These are phyloP conservation scores for Echinosophora koreensis DNA, from an alignment of 306 rosid species.

Conservation along the genomic window DNA sequence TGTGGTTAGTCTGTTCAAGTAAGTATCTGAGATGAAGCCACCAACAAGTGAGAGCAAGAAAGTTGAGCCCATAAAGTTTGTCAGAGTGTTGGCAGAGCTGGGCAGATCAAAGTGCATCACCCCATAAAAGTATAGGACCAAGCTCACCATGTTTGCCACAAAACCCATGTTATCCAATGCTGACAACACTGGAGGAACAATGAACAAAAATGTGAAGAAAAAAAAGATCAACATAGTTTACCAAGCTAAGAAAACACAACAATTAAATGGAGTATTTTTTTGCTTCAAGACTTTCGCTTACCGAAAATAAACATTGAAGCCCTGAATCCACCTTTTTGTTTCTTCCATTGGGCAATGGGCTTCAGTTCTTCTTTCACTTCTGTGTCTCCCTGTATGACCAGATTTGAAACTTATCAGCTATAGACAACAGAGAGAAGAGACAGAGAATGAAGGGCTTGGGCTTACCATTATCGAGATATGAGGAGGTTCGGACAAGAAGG, in stretches of 20 bases:
- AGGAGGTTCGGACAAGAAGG: conserved; percentile 40
- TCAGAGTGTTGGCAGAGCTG: conserved; percentile 78
- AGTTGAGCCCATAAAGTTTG: conserved; percentile 83
- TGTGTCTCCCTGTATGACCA: conserved; percentile 48
- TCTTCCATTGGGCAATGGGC: conserved; percentile 44
- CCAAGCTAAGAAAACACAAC: neutral
- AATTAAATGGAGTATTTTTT: neutral
- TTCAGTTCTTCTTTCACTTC: conserved; percentile 55
- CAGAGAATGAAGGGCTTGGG: neutral
- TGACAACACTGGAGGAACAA: conserved; percentile 52
- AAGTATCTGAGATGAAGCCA: conserved; percentile 88
- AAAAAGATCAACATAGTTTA: neutral
- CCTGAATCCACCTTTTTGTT: conserved; percentile 71
- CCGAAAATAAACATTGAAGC: conserved; percentile 81
- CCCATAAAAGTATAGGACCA: conserved; percentile 68
- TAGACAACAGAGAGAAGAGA: neutral
- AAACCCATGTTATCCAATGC: conserved; percentile 88
- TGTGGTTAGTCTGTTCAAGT: conserved; percentile 70
- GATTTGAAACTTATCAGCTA: conserved; percentile 30
- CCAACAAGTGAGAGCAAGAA: conserved; percentile 83
- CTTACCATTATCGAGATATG: conserved; percentile 57
- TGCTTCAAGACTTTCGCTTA: conserved; percentile 11
- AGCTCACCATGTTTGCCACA: conserved; percentile 82
- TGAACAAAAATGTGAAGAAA: neutral
- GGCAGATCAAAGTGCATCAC: conserved; percentile 75